Conservation (phyloP, 2,329 filamentous ascomycete genomes). For the Colletotrichum navitas region DNA sequence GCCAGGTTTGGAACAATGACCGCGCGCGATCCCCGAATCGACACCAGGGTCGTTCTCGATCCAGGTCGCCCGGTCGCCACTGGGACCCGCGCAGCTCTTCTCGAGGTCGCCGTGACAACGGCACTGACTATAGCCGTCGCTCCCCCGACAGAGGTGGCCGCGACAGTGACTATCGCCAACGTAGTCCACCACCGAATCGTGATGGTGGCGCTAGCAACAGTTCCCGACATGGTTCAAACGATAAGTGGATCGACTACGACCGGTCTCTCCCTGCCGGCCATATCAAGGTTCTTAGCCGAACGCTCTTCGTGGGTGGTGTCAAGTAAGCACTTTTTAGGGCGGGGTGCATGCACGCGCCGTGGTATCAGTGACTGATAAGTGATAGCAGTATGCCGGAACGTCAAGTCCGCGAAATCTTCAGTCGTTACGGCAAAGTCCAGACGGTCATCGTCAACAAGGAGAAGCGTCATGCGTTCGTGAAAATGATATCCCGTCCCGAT, state of each 20-base stretch:
- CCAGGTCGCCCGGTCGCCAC: conserved; percentile 81
- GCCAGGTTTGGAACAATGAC: conserved; percentile 67
- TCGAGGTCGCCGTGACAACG: conserved; percentile 73
- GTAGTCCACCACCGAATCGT: conserved; percentile 78
- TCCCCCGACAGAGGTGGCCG: conserved; percentile 72
- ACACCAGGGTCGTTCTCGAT: conserved; percentile 76
- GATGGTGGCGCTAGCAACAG: conserved; percentile 71
- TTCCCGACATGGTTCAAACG: conserved; percentile 55
- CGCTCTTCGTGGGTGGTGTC: conserved; percentile 95
- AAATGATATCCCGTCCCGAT: conserved; percentile 93
- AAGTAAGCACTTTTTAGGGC: conserved; percentile 69
- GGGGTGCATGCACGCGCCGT: conserved; percentile 24
- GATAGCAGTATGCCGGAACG: conserved; percentile 76
- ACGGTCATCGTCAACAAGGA: conserved; percentile 99
- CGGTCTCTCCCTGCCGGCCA: conserved; percentile 76
- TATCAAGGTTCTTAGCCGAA: conserved; percentile 95
- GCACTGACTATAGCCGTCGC: conserved; percentile 79
- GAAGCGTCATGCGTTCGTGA: conserved; percentile 98
- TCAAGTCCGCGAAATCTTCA: conserved; percentile 86
- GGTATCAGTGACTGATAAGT: conserved; percentile 46
- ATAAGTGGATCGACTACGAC: conserved; percentile 87
- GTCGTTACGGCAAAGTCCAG: conserved; percentile 87
- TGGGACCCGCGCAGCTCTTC: conserved; percentile 77
- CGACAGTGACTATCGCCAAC: conserved; percentile 83
- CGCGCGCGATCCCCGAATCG: conserved; percentile 73